Conservation (phyloP, 1,139 yeast species). For the Geotrichum klebahnii region DNA sequence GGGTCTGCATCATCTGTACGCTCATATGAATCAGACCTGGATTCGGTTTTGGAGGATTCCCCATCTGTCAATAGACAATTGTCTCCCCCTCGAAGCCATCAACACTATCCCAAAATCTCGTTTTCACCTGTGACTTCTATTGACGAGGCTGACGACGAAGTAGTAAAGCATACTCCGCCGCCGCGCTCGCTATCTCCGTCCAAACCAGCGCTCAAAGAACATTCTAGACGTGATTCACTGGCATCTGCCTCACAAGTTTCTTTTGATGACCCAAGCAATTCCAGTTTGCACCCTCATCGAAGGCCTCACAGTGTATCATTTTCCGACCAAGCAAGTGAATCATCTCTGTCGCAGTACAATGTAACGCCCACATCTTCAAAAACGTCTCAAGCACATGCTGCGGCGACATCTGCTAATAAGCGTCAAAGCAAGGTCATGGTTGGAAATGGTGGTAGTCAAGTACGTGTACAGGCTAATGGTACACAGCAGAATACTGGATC, state of each 20-base stretch:
- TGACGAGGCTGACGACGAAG: constrained; percentile 10
- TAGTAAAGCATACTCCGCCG: constrained; percentile 29
- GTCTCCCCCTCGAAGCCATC: constrained; percentile 9
- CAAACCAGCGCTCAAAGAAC: constrained; percentile 35
- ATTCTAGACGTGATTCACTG: constrained; percentile 24
- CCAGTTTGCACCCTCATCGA: constrained; percentile 7
- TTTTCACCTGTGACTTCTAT: constrained; percentile 16
- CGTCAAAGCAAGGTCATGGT: too few relatives aligned
- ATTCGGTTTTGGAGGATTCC: constrained; percentile 38
- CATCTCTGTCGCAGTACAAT: constrained; percentile 30
- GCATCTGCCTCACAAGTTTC: constrained; percentile 19
- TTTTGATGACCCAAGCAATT: neutral
- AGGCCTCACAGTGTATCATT: constrained; percentile 32
- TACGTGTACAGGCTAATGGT: too few relatives aligned
- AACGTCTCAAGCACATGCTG: too few relatives aligned
- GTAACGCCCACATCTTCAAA: too few relatives aligned
- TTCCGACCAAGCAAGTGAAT: constrained; percentile 35
- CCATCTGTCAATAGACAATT: neutral
- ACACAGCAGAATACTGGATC: neutral
- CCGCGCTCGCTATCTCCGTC: constrained; percentile 34
- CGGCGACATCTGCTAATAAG: too few relatives aligned
- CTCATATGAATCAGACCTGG: constrained; percentile 37
- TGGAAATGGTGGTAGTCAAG: too few relatives aligned
- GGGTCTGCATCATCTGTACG: constrained; percentile 33
- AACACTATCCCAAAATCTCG: constrained; percentile 16